These are phyloP conservation scores for Rhododendron griersonianum DNA, from an alignment of 148 eudicot species.

Conservation along the genomic window DNA sequence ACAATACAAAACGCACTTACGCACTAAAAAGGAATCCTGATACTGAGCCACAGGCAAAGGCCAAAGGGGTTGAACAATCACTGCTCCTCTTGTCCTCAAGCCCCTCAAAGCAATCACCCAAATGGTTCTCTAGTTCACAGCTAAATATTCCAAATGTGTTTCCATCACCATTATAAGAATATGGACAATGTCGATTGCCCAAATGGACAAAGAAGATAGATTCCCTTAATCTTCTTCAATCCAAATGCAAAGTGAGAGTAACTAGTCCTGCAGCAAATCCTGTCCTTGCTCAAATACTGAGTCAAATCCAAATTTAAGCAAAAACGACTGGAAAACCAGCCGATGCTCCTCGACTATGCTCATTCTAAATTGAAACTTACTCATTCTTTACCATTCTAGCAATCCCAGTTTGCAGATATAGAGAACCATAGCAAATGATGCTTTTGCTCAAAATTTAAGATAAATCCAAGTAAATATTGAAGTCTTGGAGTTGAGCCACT, in stretches of 20 bases:
- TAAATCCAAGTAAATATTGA: background rate
- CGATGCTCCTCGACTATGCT: background rate
- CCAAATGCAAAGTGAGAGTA: background rate
- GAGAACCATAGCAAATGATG: background rate
- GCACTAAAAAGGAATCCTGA: background rate
- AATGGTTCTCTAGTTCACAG: background rate
- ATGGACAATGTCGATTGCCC: background rate
- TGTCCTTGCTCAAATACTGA: background rate
- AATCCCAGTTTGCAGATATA: background rate
- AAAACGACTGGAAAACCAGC: background rate
- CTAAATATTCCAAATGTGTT: background rate
- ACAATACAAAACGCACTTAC: background rate
- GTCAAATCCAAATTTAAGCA: background rate
- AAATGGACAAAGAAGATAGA: background rate
- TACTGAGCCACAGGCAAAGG: background rate
- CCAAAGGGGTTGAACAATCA: conserved; percentile 7
- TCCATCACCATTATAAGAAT: background rate
- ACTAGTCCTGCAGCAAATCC: background rate
- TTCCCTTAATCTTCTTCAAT: background rate
- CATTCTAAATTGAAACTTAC: background rate
- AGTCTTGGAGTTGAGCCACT: conserved; percentile 22
- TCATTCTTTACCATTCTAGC: background rate
- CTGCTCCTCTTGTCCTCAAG: conserved; percentile 5
- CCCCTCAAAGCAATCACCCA: background rate
- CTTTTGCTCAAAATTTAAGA: background rate